Evolutionary conservation across 2,329 filamentous ascomycete genomes (phyloP), one percentile per base, ranked within the genome.

Genomic region (Madurella mycetomatis): DNA sequence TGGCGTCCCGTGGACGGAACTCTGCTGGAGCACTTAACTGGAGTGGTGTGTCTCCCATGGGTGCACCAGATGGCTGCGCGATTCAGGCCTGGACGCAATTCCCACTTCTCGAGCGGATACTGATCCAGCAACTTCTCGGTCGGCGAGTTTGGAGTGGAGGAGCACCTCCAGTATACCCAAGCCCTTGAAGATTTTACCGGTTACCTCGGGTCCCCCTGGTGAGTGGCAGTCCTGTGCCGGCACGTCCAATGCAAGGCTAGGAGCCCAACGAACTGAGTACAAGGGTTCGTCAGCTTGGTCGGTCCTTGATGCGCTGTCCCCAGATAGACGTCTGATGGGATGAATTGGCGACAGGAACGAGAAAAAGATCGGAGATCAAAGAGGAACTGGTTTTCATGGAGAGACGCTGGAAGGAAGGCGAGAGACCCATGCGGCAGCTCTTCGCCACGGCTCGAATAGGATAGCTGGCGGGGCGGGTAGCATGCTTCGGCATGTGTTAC

Each of bases 11-110:
- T 50, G 41, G 61, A 48, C 62, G 61, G 59, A 62, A 63, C 60
- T 70, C 67, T 58, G 53, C 60, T 60, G 62, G 60, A 57, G 64
- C 56, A 54, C 64, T 64, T 46, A 61, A 56, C 31, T 67, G 60
- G 30, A 25, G 53, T 32, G 62, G 48, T 51, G 58, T 58, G 52
- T 65, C 62, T 58, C 63, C 64, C 65, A 66, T 62, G 44, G 56
- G 55, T 17, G 25, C 16, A 17, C 41, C 9, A n/a, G 42, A 43
- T 42, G 11, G 17, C 37, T 37, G 39, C 17, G 32, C 17, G 18
- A 40, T n/a, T 12, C 18, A 43, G 40, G 1, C 25, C 15, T 41
- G 9, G 19, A 34, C 5, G 30, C n/a, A 44, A 18, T 39, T 18
- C 43, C 49, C 19, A 39, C 16, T 34, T 19, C 11, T 17, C 11